Evolutionary conservation across 257 asterid species (phyloP), one percentile per base, ranked within the genome.

Genomic region (Anisodus acutangulus): DNA sequence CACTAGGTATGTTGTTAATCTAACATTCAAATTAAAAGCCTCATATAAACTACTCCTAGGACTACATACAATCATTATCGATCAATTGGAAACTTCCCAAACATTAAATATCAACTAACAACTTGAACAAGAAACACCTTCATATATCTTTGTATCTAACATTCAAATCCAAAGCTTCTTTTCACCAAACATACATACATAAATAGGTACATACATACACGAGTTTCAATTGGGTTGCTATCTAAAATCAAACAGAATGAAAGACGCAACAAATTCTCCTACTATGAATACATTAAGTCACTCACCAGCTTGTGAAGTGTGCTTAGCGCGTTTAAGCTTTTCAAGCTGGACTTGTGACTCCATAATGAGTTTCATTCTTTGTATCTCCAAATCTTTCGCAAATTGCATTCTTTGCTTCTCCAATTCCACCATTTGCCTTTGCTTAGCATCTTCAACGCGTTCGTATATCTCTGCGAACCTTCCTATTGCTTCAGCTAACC

Each of bases 351-450:
- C 86, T 86, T 93, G 97, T 31, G 96, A 91, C 60, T 94, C 97
- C 95, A 92, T 88, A 87, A 91, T 89, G 9, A 92, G 87, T 84
- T 93, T 91, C 97, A 94, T 93, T 85, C 97, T 93, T 88, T 92
- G 97, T 82, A 93, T 88, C 92, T 95, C 98, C 88, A 95, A 88
- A 88, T 95, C 98, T 86, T 90, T 91, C 0, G 97, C 92, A 81
- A 94, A 94, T 80, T 93, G 93, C 94, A 93, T 93, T 86, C 97
- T 90, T 70, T 95, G 94, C 85, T 93, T 95, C 93, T 95, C 98
- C 88, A 93, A 79, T 83, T 95, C 98, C 93, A 94, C 91, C 91
- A 95, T 87, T 86, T 92, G 98, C 87, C 92, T 83, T 91, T 93
- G 98, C 80, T 95, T 95, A 37, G 91, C 93, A 89, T 83, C 92